These are phyloP conservation scores for Colletotrichum nymphaeae DNA, from an alignment of 2,329 filamentous ascomycete species.

Conservation along the genomic window DNA sequence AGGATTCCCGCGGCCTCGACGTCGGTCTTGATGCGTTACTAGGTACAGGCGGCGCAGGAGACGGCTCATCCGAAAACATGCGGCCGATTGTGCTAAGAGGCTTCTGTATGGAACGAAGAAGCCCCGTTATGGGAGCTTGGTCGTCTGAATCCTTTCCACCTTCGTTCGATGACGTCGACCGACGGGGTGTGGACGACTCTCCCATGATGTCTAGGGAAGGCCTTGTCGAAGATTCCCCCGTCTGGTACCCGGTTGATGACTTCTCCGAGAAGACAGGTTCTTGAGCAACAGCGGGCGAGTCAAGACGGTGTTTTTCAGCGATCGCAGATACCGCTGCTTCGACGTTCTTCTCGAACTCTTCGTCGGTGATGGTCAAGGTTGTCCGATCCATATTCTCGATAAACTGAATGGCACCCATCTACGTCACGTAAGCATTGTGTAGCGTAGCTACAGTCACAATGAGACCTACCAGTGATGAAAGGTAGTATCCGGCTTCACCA, in stretches of 20 bases:
- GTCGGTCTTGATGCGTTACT: conserved; percentile 51
- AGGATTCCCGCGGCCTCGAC: conserved; percentile 50
- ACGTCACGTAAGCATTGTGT: conserved; percentile 29
- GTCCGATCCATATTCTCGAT: conserved; percentile 97
- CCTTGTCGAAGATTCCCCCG: conserved; percentile 60
- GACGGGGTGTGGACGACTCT: conserved; percentile 56
- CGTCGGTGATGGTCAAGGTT: conserved; percentile 90
- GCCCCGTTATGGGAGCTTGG: conserved; percentile 82
- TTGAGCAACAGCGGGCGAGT: conserved; percentile 56
- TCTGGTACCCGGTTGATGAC: conserved; percentile 40
- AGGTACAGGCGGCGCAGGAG: conserved; percentile 42
- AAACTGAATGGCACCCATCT: conserved; percentile 94
- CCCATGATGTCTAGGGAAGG: conserved; percentile 37
- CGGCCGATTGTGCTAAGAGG: conserved; percentile 92
- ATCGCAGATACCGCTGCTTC: conserved; percentile 96
- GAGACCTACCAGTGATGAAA: conserved; percentile 83
- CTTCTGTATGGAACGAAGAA: conserved; percentile 90
- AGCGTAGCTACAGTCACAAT: background rate
- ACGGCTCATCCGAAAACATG: conserved; percentile 83
- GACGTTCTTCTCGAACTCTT: conserved; percentile 96
- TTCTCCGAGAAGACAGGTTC: conserved; percentile 59
- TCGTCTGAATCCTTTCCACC: conserved; percentile 69
- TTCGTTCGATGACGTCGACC: conserved; percentile 66
- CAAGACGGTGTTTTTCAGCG: conserved; percentile 82
- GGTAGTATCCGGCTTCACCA: conserved; percentile 98